These are phyloP conservation scores for Zasmidium citrigriseum DNA, from an alignment of 2,329 filamentous ascomycete genomes.

Conservation along the genomic window DNA sequence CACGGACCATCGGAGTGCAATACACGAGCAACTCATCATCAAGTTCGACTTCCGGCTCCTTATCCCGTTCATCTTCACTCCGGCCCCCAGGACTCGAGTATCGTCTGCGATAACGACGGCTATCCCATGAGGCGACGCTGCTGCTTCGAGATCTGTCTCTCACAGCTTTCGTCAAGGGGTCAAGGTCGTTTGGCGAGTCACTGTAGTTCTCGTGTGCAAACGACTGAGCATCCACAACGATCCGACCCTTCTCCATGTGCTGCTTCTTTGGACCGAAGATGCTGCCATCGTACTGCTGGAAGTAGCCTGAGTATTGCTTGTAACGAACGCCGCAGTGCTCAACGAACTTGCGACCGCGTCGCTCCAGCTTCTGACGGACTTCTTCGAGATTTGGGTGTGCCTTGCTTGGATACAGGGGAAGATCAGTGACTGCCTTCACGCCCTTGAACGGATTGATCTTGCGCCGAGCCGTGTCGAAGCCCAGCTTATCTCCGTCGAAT, in stretches of 20 bases:
- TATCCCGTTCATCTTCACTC: not conserved
- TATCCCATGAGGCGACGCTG: not conserved
- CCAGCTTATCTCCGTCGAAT: not conserved
- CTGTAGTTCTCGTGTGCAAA: conserved; percentile 4
- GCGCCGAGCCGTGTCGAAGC: not conserved
- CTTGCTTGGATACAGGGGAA: conserved; percentile 23
- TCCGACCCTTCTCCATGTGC: conserved; percentile 2
- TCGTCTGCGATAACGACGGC: not conserved
- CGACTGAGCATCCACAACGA: conserved; percentile 5
- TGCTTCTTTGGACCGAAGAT: conserved; percentile 1
- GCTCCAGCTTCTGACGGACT: conserved; percentile 13
- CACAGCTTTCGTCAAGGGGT: conserved; percentile 2
- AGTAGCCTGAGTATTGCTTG: conserved; percentile 21
- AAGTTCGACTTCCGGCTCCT: not conserved
- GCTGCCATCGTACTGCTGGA: conserved; percentile 2
- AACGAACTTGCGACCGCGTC: conserved; percentile 25
- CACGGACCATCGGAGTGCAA: conserved; percentile 3
- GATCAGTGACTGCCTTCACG: conserved; percentile 19
- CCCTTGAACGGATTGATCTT: conserved; percentile 23
- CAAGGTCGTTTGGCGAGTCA: not conserved
- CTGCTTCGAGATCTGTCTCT: conserved; percentile 4
- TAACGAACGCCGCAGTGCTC: conserved; percentile 27
- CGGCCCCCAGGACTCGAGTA: not conserved
- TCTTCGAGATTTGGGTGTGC: conserved; percentile 1
- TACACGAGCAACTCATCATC: not conserved